These are phyloP conservation scores for Lachancea nothofagi DNA, from an alignment of 805 yeast genomes.

Conservation along the genomic window DNA sequence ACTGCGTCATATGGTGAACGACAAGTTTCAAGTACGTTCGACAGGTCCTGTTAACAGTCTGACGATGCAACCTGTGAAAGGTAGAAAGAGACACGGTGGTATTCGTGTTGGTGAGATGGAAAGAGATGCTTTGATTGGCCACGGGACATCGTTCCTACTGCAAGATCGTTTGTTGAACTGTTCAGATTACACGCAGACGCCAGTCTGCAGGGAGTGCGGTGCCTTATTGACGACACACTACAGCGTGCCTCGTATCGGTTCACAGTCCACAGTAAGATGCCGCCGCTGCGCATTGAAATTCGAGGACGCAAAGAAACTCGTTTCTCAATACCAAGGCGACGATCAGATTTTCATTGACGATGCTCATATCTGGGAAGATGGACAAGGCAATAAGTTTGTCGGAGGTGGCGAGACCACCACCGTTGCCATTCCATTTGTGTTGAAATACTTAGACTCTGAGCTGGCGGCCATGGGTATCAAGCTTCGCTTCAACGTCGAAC, in stretches of 20 bases:
- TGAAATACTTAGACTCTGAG: slow-evolving; percentile 92
- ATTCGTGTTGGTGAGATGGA: slow-evolving; percentile 99
- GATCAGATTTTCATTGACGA: slow-evolving; percentile 49
- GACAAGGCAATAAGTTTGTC: slow-evolving; percentile 81
- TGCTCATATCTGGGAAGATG: slow-evolving; percentile 92
- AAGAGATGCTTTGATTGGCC: slow-evolving; percentile 97
- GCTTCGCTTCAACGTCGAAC: slow-evolving; percentile 82
- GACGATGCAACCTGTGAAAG: slow-evolving; percentile 99
- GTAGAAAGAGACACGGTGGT: slow-evolving; percentile 98
- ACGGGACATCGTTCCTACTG: slow-evolving; percentile 90
- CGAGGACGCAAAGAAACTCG: slow-evolving; percentile 45
- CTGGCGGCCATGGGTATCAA: slow-evolving; percentile 96
- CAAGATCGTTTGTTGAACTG: slow-evolving; percentile 94
- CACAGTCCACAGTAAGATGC: slow-evolving; percentile 72
- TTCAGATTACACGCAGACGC: slow-evolving; percentile 89
- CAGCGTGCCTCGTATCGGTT: slow-evolving; percentile 86
- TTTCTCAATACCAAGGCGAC: slow-evolving; percentile 31
- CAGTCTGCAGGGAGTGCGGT: slow-evolving; percentile 90
- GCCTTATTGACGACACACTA: slow-evolving; percentile 83
- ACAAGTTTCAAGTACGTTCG: slow-evolving; percentile 97
- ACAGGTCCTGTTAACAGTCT: slow-evolving; percentile 96
- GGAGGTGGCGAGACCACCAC: slow-evolving; percentile 95
- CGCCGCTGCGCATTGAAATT: slow-evolving; percentile 81
- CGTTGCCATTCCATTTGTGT: slow-evolving; percentile 93
- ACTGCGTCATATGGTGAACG: slow-evolving; percentile 98